Evolutionary conservation across 2,329 filamentous ascomycete species (phyloP), one percentile per base, ranked within the genome.

Genomic region (Parascedosporium putredinis): DNA sequence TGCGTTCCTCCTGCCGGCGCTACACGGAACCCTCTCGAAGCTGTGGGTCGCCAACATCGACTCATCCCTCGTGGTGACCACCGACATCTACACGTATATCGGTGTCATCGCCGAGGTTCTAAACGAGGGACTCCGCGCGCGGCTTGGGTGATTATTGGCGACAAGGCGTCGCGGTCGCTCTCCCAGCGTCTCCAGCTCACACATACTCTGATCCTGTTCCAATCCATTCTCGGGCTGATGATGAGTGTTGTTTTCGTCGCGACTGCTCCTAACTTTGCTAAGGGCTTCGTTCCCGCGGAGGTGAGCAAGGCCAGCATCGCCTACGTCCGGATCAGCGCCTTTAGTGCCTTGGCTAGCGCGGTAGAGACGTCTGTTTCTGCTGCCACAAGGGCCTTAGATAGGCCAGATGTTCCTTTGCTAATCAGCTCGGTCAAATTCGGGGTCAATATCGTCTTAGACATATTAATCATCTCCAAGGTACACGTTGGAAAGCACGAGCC

Each of bases 1-100:
- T 44, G 70, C 81, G 1, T 85, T 86, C 60, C 60, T 79, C 2
- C 72, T 87, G 0, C 83, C 81, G 1, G 83, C 83, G 0, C 66
- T 88, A 0, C 86, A 87, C 57, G 63, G 65, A 29, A 88, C 83
- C 0, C 71, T 88, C 0, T 76, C 75, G 45, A 87, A 87, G 58
- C 69, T 86, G 16, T 88, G 82, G 84, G 74, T 88, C 2, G 81
- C 83, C 2, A 74, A 74, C 50, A 84, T 87, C 50, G 79, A 86
- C 60, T 64, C 76, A 0, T 75, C 71, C 1, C 60, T 64, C 55
- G 62, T 66, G 6, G 62, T 64, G 2, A 63, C 64, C 6, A 64
- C 62, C 3, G 64, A 66, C 8, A 67, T 74, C 0, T 86, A 84
- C 62, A 86, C 81, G 0, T 88, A 88, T 60, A 84, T 88, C 52